These are phyloP conservation scores for Aspergillus ruber DNA, from an alignment of 2,329 filamentous ascomycete species.

Conservation along the genomic window DNA sequence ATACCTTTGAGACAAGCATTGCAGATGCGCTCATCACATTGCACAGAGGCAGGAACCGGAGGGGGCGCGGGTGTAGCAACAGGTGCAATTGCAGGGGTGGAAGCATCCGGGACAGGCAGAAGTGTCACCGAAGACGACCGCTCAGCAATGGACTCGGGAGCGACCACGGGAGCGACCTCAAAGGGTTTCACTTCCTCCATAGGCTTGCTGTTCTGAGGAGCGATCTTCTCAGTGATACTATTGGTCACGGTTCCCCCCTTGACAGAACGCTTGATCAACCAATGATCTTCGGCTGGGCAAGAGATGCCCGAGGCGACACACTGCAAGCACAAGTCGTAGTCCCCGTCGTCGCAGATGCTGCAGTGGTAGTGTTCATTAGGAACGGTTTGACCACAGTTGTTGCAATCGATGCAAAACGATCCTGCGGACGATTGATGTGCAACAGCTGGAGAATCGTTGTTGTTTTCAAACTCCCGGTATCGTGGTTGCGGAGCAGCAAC, in stretches of 20 bases:
- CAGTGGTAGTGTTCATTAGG: conserved; percentile 87
- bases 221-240: conserved; percentile 77
- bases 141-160: conserved; percentile 17
- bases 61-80: too few species aligned
- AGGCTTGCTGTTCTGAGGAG: conserved; percentile 52
- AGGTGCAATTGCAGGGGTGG: too few species aligned
- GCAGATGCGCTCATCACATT: conserved; percentile 41
- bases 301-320: conserved; percentile 71
- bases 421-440: conserved; percentile 27
- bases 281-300: conserved; percentile 75
- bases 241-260: conserved; percentile 71
- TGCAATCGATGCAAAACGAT: conserved; percentile 85
- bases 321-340: conserved; percentile 82
- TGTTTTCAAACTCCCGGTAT: conserved; percentile 24
- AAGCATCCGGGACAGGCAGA: conserved; percentile 6
- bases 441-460: conserved; percentile 25
- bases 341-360: conserved; percentile 83
- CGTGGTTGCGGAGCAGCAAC: conserved; percentile 9
- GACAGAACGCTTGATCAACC: conserved; percentile 87
- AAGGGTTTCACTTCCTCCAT: conserved; percentile 16
- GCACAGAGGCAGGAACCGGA: neutral
- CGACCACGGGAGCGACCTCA: conserved; percentile 8
- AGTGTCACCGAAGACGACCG: conserved; percentile 17
- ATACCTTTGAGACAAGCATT: conserved; percentile 61
- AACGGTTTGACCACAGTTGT: conserved; percentile 74